Conservation (phyloP, 163 green algal species). For the Coccomyxa subellipsoidea region DNA sequence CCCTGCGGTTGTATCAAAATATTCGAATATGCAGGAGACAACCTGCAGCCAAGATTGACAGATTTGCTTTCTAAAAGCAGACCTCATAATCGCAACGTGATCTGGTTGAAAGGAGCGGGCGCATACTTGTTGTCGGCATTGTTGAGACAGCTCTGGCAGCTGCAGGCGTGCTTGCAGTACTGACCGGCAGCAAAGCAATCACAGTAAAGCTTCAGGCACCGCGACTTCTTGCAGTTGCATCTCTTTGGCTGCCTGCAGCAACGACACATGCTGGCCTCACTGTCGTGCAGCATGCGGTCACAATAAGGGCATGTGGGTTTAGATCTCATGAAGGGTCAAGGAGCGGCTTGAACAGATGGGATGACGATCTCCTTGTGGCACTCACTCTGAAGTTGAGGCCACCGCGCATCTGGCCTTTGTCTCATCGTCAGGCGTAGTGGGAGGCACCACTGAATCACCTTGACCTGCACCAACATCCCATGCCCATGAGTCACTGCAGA, state of each 20-base stretch:
- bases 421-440: background rate
- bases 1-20: background rate
- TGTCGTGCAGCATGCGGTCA: background rate
- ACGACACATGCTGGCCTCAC: background rate
- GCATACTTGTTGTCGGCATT: conserved; percentile 44
- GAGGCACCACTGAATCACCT: background rate
- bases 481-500: background rate
- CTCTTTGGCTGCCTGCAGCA: conserved; percentile 31
- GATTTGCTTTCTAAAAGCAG: background rate
- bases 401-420: background rate
- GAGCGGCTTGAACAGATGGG: background rate
- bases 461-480: background rate
- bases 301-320: background rate
- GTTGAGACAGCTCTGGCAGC: conserved; percentile 70
- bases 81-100: too few relatives aligned
- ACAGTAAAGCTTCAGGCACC: conserved; percentile 97
- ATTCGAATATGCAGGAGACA: background rate
- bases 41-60: background rate
- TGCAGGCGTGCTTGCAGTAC: conserved; percentile 63
- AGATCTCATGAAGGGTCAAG: too few relatives aligned
- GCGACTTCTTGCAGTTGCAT: conserved; percentile 96
- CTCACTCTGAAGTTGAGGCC: conserved; percentile 4
- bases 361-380: background rate
- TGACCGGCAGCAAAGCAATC: conserved; percentile 76
- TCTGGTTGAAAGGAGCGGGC: background rate